Evolutionary conservation across 2,329 filamentous ascomycete genomes (phyloP).

Genomic region (Nigrospora oryzae): DNA sequence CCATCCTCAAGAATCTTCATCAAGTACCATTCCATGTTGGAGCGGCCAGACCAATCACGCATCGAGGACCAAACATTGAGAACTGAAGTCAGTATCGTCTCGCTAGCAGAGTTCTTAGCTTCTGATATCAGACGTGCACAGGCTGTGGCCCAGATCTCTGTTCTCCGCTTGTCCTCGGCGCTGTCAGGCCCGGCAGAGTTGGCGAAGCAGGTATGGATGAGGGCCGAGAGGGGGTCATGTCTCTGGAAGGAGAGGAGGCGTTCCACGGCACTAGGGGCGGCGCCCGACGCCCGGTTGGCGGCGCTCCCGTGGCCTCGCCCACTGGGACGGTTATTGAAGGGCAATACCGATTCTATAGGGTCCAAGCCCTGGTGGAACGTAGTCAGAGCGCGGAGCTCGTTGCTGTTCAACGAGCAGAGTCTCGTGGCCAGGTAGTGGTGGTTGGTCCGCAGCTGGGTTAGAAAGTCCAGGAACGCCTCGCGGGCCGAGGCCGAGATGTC

Average conservation of each 20-base stretch:
- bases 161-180: constrained; percentile 68
- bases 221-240: constrained; percentile 74
- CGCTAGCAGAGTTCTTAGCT: constrained; percentile 55
- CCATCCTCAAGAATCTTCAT: constrained; percentile 93
- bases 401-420: constrained; percentile 64
- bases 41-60: constrained; percentile 82
- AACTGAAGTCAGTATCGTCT: constrained; percentile 74
- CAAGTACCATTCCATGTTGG: constrained; percentile 86
- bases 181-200: constrained; percentile 77
- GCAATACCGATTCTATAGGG: constrained; percentile 74
- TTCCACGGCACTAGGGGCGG: constrained; percentile 61
- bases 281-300: constrained; percentile 35
- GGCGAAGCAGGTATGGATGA: constrained; percentile 85
- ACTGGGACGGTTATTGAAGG: constrained; percentile 50
- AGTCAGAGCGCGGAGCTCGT: constrained; percentile 71
- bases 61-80: constrained; percentile 82
- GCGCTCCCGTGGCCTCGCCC: constrained; percentile 34
- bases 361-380: constrained; percentile 73
- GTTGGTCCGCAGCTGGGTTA: constrained; percentile 76
- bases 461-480: constrained; percentile 68
- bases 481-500: constrained; percentile 69
- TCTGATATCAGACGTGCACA: constrained; percentile 77
- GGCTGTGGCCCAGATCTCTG: constrained; percentile 80
- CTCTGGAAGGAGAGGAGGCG: constrained; percentile 82
- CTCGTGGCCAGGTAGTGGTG: constrained; percentile 80